Evolutionary conservation across 768 basidiomycete genomes (phyloP), one percentile per base, ranked within the genome.

Genomic region (Myochromella boudieri): DNA sequence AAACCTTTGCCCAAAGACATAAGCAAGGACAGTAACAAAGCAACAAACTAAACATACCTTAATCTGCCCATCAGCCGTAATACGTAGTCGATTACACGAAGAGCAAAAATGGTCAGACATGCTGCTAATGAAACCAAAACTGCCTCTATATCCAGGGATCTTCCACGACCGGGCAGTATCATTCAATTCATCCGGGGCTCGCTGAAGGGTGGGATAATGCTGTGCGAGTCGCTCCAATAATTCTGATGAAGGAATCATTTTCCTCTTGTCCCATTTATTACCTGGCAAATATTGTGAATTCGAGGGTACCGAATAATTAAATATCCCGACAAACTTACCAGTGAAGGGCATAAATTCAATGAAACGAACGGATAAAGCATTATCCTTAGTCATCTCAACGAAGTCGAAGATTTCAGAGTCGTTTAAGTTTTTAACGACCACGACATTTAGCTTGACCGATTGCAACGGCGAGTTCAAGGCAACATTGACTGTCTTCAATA

Each of bases 311-410:
- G 33, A 34, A n/a, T 14, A 34, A 15, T 18, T 33, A 15, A 17
- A 17, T 29, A 36, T 28, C 48, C 3, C 14, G 18, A 6, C 29
- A 40, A 17, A 58, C 65, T 52, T 53, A 87, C 87, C 92, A 55
- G 83, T 86, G 63, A 95, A 95, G 9, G 92, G 91, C 93, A 95
- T 95, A 60, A 89, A 95, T 64, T 94, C 91, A 48, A 94, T 95
- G 63, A 95, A 92, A 28, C 93, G 80, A 31, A 93, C 81, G 29
- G 81, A 87, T 20, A 92, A 65, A 2, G 68, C 63, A 36, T 71
- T 71, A 36, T 85, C 67, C 55, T 76, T 80, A 4, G 87, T 89
- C 66, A 94, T 69, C 56, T 85, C 80, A 31, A 91, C 81, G 59
- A 95, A 94, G 47, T 87, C 84, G 2, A 82, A 61, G 10, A 91